Evolutionary conservation across 2,329 filamentous ascomycete species (phyloP), one percentile per base, ranked within the genome.

Genomic region (Colletotrichum somersetense): DNA sequence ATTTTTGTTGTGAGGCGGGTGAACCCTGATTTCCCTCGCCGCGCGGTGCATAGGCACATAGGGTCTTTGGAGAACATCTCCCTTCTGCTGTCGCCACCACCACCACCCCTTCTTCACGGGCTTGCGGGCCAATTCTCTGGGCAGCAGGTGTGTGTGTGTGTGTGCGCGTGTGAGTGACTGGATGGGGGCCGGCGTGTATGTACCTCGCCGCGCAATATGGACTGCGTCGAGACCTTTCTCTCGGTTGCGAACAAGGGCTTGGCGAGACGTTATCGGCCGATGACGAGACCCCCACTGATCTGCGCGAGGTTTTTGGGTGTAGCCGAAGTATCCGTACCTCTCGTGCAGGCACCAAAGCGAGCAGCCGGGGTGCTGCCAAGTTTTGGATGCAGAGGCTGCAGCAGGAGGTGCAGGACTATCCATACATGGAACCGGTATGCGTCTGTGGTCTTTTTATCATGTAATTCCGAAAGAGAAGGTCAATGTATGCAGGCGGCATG

Each of bases 311-410:
- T 42, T 33, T 42, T 26, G 40, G 14, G 14, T 16, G 14, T 66
- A n/a, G 66, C 61, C 4, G 55, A 48, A 52, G 64, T 11, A 12
- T 30, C 30, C 30, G 30, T 30, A 30, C 30, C 30, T 30, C 26
- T 30, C 26, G 10, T 4, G 11, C 10, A 26, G 44, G 66, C n/a
- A n/a, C n/a, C n/a, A n/a, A n/a, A n/a, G n/a, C n/a, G n/a, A n/a
- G n/a, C n/a, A n/a, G n/a, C 71, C 46, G 42, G 71, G 71, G 18
- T 53, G 38, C 71, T 73, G 66, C 71, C 71, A 73, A 73, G 66
- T 73, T 73, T 73, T 62, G 62, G 50, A 66, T 52, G 55, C 59
- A 61, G 56, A 42, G 55, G 61, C 57, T 71, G 70, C 61, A 70
- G 59, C 23, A 56, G 16, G 48, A 18, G 8, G 16, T 20, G 42